phyloP scores from a whole-genome alignment of 78 protist species.

The Parvularia atlantis region DNA sequence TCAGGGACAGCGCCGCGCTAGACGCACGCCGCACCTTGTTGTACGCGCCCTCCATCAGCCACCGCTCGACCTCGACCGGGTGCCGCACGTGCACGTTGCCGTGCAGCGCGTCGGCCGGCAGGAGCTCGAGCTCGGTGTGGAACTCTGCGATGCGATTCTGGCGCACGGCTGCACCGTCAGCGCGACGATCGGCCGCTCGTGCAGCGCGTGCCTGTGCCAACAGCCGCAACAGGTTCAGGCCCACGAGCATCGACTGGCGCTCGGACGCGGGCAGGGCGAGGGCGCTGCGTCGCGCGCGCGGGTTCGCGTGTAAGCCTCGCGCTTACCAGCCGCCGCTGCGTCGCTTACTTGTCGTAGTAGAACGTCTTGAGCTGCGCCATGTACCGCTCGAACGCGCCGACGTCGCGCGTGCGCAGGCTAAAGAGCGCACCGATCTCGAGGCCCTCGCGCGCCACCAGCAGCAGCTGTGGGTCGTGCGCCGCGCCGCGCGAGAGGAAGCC shows the following conservation, averaged over 20 bases:
- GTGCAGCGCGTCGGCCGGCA: background rate
- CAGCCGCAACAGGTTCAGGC: conserved; percentile 55
- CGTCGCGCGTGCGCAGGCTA: conserved; percentile 7
- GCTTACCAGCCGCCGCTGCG: no score
- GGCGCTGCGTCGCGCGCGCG: no score
- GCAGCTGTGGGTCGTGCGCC: background rate
- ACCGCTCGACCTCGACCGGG: conserved; percentile 44
- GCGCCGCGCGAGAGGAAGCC: no score
- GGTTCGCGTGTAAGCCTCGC: no score
- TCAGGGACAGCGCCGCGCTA: no score
- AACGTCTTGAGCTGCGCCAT: conserved; percentile 35
- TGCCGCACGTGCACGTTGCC: conserved; percentile 1
- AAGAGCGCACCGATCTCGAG: conserved; percentile 20
- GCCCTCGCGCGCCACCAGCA: background rate
- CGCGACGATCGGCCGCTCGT: no score
- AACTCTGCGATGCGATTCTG: conserved; percentile 36
- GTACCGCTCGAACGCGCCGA: conserved; percentile 38
- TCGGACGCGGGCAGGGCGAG: background rate
- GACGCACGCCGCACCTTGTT: no score
- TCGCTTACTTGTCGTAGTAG: conserved; percentile 27
- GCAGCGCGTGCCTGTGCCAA: no score
- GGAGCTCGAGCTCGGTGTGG: conserved; percentile 39
- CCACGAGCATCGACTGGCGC: conserved; percentile 22
- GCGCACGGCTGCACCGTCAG: no score
- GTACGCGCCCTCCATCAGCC: conserved; percentile 60